Base-by-base conservation (phyloP, 140 eudicot species). In the Ambrosia hybrid region DNA sequence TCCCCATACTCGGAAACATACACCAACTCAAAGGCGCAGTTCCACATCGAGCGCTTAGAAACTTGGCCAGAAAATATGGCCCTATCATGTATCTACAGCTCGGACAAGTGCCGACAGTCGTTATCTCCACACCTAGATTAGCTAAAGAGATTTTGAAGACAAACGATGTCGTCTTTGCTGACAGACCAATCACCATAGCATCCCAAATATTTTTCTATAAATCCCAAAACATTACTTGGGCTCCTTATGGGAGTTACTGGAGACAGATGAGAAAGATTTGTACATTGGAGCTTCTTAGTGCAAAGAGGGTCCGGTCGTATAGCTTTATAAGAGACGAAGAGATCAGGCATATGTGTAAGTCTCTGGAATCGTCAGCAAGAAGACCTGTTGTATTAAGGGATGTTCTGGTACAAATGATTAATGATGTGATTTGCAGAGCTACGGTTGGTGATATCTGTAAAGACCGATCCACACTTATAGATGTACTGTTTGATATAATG, bases 181-280 rank as follows among this genome's bases (percentile, higher is more conserved):
- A 77, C 58, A 72, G 76, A 58, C 79, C 73, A 21, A 38, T 65
- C 6, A 48, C 21, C 10, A 65, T 30, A n/a, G 63, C 67, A 3
- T 37, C 75, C 21, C 57, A 66, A 33, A 58, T 81, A 5, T 51
- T 81, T 3, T 71, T 51, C 15, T 81, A 76, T 9, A 72, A 76
- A 15, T 26, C 11, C 4, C 48, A 14, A 12, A 63, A 72, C 37
- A 59, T 81, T 33, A 79, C 45, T 2, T 81, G 75, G 57, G 17
- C 79, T 37, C 45, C 73, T 16, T 72, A 76, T 17, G 82, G 82
- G 17, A 45, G 72, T n/a, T 76, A 76, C 48, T 81, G 79, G 82
- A 76, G 82, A 21, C 82, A 76, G 43, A 71, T 81, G 62, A 74
- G 69, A 15, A 81, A 72, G 69, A 72, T 76, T 2, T 67, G 75